A percentile compares a stretch with the other conserved stretches of the same genome.
These are phyloP conservation scores for Stylonectria norvegica DNA, from an alignment of 2,329 filamentous ascomycete species.

Conservation along the genomic window DNA sequence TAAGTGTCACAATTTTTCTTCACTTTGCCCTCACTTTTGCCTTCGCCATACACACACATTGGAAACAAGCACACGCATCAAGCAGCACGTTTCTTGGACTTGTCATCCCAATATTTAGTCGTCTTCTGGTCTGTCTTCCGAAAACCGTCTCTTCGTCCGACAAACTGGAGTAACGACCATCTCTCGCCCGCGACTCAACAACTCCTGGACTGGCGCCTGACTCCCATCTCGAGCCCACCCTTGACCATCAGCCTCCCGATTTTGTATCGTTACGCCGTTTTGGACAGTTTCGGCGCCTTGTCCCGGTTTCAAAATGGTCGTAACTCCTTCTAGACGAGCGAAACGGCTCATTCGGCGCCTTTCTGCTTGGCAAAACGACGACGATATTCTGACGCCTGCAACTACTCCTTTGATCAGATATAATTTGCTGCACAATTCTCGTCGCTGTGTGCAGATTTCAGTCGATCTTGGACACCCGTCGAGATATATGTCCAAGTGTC, in stretches of 20 bases:
- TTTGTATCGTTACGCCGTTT: background rate
- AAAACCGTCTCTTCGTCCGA: no score
- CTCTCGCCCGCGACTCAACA: background rate
- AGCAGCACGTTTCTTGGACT: no score
- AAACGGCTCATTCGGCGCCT: slow-evolving; percentile 36
- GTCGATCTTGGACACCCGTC: slow-evolving; percentile 29
- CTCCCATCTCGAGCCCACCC: background rate
- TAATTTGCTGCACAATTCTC: slow-evolving; percentile 30
- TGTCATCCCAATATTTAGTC: no score
- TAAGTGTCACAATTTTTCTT: slow-evolving; percentile 24
- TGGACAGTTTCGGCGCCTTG: background rate
- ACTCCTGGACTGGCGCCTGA: background rate
- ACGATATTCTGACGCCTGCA: slow-evolving; percentile 34
- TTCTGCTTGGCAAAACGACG: slow-evolving; percentile 34
- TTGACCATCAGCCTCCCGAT: background rate
- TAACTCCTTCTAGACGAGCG: slow-evolving; percentile 28
- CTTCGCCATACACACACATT: no score
- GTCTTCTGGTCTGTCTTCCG: no score
- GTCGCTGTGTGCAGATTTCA: slow-evolving; percentile 28
- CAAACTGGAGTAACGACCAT: no score
- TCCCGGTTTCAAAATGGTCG: slow-evolving; percentile 20
- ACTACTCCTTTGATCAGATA: slow-evolving; percentile 29
- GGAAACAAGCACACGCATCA: no score
- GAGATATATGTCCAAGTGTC: slow-evolving; percentile 17
- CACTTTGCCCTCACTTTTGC: slow-evolving; percentile 5